Evolutionary conservation across 2,329 filamentous ascomycete species (phyloP), one percentile per base, ranked within the genome.

Genomic region (Microdochium nivale): DNA sequence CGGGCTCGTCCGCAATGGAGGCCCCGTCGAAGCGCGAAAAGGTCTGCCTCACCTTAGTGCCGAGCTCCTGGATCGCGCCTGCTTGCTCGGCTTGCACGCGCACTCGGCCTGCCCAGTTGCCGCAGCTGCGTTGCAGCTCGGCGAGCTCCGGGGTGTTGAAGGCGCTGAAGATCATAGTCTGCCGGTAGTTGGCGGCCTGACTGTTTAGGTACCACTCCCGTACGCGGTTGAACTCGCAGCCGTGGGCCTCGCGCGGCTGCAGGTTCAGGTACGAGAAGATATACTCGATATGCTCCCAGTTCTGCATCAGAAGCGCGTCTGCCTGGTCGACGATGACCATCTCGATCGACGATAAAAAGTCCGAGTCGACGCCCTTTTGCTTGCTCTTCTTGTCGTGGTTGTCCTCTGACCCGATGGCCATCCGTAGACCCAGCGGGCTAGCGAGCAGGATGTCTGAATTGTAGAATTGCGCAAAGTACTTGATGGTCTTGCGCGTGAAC

Each of bases 401-500:
- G 62, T 88, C 87, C 48, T 81, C 78, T 35, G 88, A 86, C 44
- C 92, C 90, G 60, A 99, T 91, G 43, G 90, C 89, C 71, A 94
- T 90, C 51, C 90, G 87, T 16, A 99, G 76, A 11, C 94, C 94
- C 2, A 99, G 76, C 0, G 94, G 90, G 58, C 90, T 95, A 23
- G 90, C 90, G 51, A 99, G 77, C 51, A 99, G 89, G 57, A 99
- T 90, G 65, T 99, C 94, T 10, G 91, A 96, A 66, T 87, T 92
- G 74, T 97, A 97, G 67, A 99, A 99, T 55, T 90, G 87, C 0
- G 92, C 81, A 71, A 95, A 99, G 66, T 88, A 94, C 67, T 96
- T 97, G 64, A 97, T 77, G 0, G 90, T 95, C 70, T 96, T 97
- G 55, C 94, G 83, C 0, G 94, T 97, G 66, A 99, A 95, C 69